Conservation (phyloP, 805 yeast genomes). For the Kazachstania kunashirensis region DNA sequence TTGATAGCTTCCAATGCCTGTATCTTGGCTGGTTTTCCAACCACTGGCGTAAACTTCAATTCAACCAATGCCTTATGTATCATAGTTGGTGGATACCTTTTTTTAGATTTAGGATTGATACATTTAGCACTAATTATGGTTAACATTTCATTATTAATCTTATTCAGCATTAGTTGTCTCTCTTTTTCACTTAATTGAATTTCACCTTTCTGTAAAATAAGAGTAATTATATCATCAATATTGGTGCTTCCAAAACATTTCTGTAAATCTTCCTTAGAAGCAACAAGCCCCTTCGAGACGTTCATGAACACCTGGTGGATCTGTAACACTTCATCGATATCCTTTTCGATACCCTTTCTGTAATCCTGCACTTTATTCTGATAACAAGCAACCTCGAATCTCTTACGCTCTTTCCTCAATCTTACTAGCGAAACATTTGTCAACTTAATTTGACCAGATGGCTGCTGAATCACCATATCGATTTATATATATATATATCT, state of each 20-base stretch:
- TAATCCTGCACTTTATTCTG: conserved; percentile 96
- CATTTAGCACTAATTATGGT: conserved; percentile 82
- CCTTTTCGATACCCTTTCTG: conserved; percentile 62
- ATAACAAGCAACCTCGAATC: conserved; percentile 93
- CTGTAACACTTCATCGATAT: conserved; percentile 89
- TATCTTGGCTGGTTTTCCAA: conserved; percentile 66
- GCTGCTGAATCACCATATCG: conserved; percentile 68
- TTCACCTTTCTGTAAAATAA: conserved; percentile 84
- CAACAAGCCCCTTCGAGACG: conserved; percentile 90
- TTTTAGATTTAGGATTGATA: conserved; percentile 79
- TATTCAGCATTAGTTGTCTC: conserved; percentile 62
- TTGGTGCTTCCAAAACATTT: conserved; percentile 70
- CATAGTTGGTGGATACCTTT: conserved; percentile 91
- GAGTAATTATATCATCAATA: conserved; percentile 62
- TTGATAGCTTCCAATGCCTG: conserved; percentile 91
- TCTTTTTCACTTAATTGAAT: conserved; percentile 92
- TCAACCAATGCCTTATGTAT: conserved; percentile 76
- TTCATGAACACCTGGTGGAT: conserved; percentile 90
- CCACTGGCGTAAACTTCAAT: conserved; percentile 66
- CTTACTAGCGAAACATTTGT: conserved; percentile 92
- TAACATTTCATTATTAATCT: conserved; percentile 71
- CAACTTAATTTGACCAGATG: conserved; percentile 75
- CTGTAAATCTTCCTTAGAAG: conserved; percentile 73
- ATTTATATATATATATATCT: no score
- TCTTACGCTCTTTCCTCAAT: conserved; percentile 80